Evolutionary conservation across 345 rosid species (phyloP).

Genomic region (Noccaea caerulescens): DNA sequence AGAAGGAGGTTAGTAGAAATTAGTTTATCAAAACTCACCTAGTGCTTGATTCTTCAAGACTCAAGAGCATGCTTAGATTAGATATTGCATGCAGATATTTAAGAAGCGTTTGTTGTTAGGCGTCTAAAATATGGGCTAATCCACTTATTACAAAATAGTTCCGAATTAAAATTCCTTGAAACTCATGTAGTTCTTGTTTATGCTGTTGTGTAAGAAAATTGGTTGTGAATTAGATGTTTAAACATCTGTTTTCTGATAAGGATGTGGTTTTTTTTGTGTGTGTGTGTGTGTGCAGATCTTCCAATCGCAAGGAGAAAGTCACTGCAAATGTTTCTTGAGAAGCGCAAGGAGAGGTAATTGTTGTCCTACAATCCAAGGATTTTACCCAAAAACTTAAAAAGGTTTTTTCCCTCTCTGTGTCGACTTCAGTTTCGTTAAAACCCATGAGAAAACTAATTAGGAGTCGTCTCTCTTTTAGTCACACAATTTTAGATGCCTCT

Average conservation of each 20-base stretch:
- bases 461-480: not conserved
- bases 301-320: slow-evolving; percentile 76
- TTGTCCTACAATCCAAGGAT: slow-evolving; percentile 28
- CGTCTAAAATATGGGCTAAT: not conserved
- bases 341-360: slow-evolving; percentile 85
- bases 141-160: not conserved
- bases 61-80: not conserved
- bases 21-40: not conserved
- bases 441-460: not conserved
- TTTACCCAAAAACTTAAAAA: slow-evolving; percentile 11
- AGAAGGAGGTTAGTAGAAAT: slow-evolving; percentile 54
- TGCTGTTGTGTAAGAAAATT: not conserved
- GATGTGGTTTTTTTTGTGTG: not conserved
- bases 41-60: not conserved
- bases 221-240: not conserved
- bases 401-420: slow-evolving; percentile 2
- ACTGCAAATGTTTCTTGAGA: slow-evolving; percentile 83
- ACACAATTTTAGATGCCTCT: slow-evolving; percentile 1
- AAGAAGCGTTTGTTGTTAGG: not conserved
- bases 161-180: not conserved
- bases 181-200: too few relatives aligned
- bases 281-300: slow-evolving; percentile 53
- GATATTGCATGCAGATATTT: not conserved
- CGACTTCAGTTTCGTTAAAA: not conserved
- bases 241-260: not conserved